Evolutionary conservation across 2,329 filamentous ascomycete genomes (phyloP), one percentile per base, ranked within the genome.

Genomic region (Calonectria pseudoturangicola): DNA sequence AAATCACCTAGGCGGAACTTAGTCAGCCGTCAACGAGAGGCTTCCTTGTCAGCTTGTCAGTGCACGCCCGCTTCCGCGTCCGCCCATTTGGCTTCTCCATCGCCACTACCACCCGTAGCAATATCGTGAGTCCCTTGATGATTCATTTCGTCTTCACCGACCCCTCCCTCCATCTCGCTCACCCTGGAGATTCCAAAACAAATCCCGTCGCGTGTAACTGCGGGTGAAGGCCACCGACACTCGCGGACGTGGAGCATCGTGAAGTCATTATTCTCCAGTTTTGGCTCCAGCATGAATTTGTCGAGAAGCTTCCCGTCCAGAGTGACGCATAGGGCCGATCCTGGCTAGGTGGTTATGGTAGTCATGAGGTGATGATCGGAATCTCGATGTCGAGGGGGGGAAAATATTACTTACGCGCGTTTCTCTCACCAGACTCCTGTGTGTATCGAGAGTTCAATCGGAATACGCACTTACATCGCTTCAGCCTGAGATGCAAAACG

Each of bases 201-300:
- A 21, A 18, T 33, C 15, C 39, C 45, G 56, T 67, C 54, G 33
- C 50, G 41, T 28, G 41, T 51, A 25, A 45, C 28, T 54, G 48
- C 45, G 39, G 54, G 50, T 50, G 50, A 50, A 47, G 51, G 15
- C 6, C 33, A 27, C 16, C 21, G 7, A 60, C 16, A 13, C 33
- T 33, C n/a, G 54, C 64, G 63, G 72, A 72, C 74, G 74, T 78
- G 75, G 77, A 72, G 77, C 73, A 75, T 76, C 62, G 73, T 78
- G 76, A 74, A 74, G 72, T 77, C 77, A 79, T 77, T 47, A 72
- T 64, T 76, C 77, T 73, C 77, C 75, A 75, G 69, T 72, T 41
- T 75, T 62, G 56, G 39, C 66, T 64, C 54, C 67, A 73, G 47
- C 27, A 33, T 58, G 64, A 60, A 28, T 63, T 50, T 43, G 43